Conservation (phyloP, 2,329 filamentous ascomycete genomes). For the Teratosphaeria viscida region DNA sequence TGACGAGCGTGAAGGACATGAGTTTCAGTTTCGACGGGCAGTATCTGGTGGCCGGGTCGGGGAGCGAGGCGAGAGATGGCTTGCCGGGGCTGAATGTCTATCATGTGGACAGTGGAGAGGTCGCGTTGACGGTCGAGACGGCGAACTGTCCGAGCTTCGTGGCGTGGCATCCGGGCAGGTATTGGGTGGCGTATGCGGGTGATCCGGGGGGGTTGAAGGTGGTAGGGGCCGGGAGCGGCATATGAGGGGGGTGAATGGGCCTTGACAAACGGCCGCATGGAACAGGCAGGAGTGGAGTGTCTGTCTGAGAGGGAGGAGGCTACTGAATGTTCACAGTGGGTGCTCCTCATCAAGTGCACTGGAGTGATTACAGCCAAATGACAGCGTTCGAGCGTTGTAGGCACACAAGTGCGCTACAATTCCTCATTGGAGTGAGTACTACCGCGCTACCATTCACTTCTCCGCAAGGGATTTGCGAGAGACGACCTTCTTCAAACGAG, state of each 20-base stretch:
- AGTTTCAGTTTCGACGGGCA: conserved; percentile 71
- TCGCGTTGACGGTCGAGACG: conserved; percentile 62
- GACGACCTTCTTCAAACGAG: too few relatives aligned
- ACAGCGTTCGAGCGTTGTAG: too few relatives aligned
- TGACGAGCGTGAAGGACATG: conserved; percentile 53
- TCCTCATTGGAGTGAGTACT: too few relatives aligned
- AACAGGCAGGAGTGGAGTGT: too few relatives aligned
- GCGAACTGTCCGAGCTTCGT: conserved; percentile 54
- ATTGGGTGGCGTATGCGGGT: conserved; percentile 60
- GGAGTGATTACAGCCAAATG: too few relatives aligned
- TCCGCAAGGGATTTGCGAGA: too few relatives aligned
- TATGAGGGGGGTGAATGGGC: background rate
- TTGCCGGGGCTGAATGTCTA: conserved; percentile 58
- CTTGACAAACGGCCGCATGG: too few relatives aligned
- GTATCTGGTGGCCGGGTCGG: conserved; percentile 60
- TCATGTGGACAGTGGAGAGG: conserved; percentile 64
- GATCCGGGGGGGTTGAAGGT: conserved; percentile 61
- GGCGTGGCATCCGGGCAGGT: conserved; percentile 65
- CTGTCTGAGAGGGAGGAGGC: too few relatives aligned
- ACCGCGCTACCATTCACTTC: too few relatives aligned
- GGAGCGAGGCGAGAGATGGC: conserved; percentile 43
- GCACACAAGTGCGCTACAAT: too few relatives aligned
- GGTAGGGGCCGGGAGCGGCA: conserved; percentile 35
- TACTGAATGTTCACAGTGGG: too few relatives aligned
- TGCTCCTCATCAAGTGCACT: too few relatives aligned